Percentiles rank a stretch among this genome's conserved stretches.
These are phyloP conservation scores for Arachis stenosperma DNA, from an alignment of 306 rosid species.

Conservation along the genomic window DNA sequence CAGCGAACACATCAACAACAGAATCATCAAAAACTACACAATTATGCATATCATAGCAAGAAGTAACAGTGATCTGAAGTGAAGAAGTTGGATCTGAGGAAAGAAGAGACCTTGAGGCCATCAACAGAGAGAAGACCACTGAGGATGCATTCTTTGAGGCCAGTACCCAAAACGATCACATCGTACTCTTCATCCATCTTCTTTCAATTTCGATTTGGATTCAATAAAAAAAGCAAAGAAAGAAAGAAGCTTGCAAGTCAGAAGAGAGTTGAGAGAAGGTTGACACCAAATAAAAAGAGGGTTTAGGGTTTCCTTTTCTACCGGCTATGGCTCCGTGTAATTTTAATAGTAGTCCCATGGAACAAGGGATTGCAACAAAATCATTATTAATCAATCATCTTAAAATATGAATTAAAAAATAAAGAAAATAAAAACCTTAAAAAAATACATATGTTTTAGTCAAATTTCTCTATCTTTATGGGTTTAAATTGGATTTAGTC, in stretches of 20 bases:
- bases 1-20: slow-evolving; percentile 24
- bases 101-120: slow-evolving; percentile 76
- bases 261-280: neutral
- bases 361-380: neutral
- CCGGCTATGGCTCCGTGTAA: neutral
- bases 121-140: slow-evolving; percentile 99
- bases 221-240: slow-evolving; percentile 1
- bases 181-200: slow-evolving; percentile 91
- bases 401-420: neutral
- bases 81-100: slow-evolving; percentile 22
- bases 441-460: too few relatives aligned
- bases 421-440: neutral
- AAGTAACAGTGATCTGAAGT: neutral
- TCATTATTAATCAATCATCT: too few relatives aligned
- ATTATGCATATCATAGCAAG: neutral
- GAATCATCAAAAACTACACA: too few relatives aligned
- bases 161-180: slow-evolving; percentile 87
- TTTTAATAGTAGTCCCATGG: neutral
- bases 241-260: neutral
- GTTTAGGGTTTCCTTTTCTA: slow-evolving; percentile 42
- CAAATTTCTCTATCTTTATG: too few relatives aligned
- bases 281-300: neutral
- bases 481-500: too few relatives aligned
- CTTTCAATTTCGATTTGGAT: slow-evolving; percentile 20
- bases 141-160: slow-evolving; percentile 97